phyloP scores from a whole-genome alignment of 2,329 filamentous ascomycete genomes.

The Claviceps monticola region DNA sequence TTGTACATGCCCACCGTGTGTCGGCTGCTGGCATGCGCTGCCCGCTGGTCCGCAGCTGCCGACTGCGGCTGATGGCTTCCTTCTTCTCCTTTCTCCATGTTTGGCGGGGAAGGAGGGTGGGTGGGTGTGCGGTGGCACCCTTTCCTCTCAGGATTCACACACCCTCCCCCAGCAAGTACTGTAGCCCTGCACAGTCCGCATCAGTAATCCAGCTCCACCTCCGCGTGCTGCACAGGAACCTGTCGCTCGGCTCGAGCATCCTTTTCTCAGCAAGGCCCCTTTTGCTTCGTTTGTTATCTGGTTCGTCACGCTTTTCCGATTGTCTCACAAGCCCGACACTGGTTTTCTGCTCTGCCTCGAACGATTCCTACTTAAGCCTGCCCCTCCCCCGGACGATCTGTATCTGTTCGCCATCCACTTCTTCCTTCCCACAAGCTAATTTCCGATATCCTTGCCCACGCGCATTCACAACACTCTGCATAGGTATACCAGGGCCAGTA shows the following conservation, averaged over 20 bases:
- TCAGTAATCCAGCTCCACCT: background rate
- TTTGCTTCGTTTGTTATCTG: constrained; percentile 4
- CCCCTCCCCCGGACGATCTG: background rate
- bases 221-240: constrained; percentile 6
- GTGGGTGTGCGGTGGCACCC: background rate
- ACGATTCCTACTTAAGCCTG: constrained; percentile 4
- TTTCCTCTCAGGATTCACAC: background rate
- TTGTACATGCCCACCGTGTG: background rate
- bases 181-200: background rate
- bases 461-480: background rate
- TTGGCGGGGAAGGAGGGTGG: background rate
- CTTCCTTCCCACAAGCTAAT: background rate
- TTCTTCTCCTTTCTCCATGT: background rate
- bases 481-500: background rate
- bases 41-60: background rate
- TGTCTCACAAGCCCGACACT: background rate
- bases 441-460: background rate
- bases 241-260: constrained; percentile 6
- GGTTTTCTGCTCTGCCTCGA: constrained; percentile 1
- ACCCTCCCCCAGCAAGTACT: constrained; percentile 1
- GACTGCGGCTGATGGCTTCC: background rate
- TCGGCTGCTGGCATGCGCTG: background rate
- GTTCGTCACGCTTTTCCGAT: constrained; percentile 4
- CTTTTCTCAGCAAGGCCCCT: constrained; percentile 2
- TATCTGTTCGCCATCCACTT: background rate